Evolutionary conservation across 257 asterid genomes (phyloP), one percentile per base, ranked within the genome.

Genomic region (Przewalskia tangutica): DNA sequence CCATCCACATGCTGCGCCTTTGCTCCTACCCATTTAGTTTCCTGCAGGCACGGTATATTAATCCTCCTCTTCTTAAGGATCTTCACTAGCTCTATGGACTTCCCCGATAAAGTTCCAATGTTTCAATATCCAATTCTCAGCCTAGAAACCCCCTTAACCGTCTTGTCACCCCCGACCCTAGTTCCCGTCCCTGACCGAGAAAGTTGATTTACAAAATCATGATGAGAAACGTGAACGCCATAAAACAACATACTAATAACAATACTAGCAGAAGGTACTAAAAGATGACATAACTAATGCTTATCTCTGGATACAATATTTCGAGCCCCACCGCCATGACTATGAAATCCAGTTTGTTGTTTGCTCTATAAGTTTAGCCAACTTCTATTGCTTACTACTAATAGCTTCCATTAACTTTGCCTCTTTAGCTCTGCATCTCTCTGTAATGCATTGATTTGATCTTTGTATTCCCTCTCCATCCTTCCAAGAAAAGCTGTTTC

Each of bases 391-490:
- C 75, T 82, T 86, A 38, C 86, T 82, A 85, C 92, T 59, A 94
- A 93, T 90, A 7, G 84, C 91, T 80, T 91, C 93, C 95, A 91
- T 90, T 83, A 94, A 76, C 90, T 84, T 90, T 8, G 81, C 90
- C 70, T 91, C 98, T 82, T 89, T 89, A 8, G 92, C 93, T 91
- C 97, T 2, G 91, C 92, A 16, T 94, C 97, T 71, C 92, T 91
- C 82, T 87, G 90, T 85, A 93, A 13, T 79, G 88, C 89, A 10
- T 32, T 82, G 88, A 91, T 55, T 64, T 90, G 88, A 70, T 91
- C 97, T 56, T 91, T 89, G 86, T 84, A 93, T 64, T 94, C 95
- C 50, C 88, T 89, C 82, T 94, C 94, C 78, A 93, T 77, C 84
- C 89, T 85, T 42, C 94, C 90, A 67, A 89, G 13, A 32, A 46